phyloP scores from a whole-genome alignment of 2,329 filamentous ascomycete species.

The Xylaria digitata region DNA sequence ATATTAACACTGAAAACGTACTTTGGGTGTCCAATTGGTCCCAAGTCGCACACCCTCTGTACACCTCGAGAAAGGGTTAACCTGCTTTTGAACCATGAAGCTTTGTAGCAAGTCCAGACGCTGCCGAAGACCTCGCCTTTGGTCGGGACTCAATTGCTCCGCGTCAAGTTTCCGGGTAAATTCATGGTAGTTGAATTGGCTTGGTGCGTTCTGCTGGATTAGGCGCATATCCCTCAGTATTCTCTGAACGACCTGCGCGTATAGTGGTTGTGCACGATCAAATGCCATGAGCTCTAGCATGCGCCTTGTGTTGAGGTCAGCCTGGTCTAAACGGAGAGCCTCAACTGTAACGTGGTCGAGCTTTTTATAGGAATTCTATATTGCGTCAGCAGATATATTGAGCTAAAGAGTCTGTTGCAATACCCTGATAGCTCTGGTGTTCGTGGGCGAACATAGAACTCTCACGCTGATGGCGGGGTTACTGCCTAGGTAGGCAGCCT shows the following conservation, averaged over 20 bases:
- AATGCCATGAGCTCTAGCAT: slow-evolving; percentile 72
- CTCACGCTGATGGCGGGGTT: slow-evolving; percentile 58
- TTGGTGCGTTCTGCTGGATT: slow-evolving; percentile 53
- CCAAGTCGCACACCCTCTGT: slow-evolving; percentile 30
- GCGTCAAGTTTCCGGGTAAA: slow-evolving; percentile 57
- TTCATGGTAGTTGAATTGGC: slow-evolving; percentile 60
- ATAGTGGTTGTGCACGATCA: slow-evolving; percentile 62
- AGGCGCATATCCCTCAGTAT: slow-evolving; percentile 68
- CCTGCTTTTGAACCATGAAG: slow-evolving; percentile 61
- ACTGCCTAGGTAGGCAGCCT: slow-evolving; percentile 67
- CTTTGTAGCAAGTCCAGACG: slow-evolving; percentile 72
- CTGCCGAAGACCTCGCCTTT: slow-evolving; percentile 67
- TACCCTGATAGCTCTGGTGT: slow-evolving; percentile 56
- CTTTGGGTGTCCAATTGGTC: slow-evolving; percentile 48
- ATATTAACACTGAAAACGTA: slow-evolving; percentile 19
- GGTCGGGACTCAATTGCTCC: slow-evolving; percentile 58
- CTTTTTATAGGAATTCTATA: slow-evolving; percentile 54
- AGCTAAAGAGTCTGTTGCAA: not conserved
- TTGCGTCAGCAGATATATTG: slow-evolving; percentile 15
- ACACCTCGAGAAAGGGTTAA: slow-evolving; percentile 19
- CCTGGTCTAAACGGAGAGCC: slow-evolving; percentile 62
- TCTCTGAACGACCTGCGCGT: slow-evolving; percentile 65
- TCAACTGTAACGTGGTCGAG: slow-evolving; percentile 61
- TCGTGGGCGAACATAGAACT: slow-evolving; percentile 67
- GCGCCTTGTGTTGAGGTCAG: slow-evolving; percentile 65